Percentiles rank a stretch among this genome's conserved stretches.
Conservation (phyloP, 2,329 filamentous ascomycete genomes). For the Sporothrix euskadiensis region DNA sequence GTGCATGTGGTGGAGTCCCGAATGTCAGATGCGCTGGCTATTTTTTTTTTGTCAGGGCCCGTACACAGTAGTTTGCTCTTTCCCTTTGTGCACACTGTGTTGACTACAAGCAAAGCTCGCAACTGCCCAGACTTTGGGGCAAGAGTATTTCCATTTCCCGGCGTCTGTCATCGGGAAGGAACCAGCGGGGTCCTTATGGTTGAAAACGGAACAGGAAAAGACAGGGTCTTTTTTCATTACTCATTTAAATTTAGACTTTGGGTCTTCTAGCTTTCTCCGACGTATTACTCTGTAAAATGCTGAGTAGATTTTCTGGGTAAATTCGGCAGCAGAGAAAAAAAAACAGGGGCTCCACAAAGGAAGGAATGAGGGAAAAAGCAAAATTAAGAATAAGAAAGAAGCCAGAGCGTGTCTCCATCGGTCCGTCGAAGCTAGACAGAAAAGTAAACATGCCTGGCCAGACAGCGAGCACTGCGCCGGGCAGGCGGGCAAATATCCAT, state of each 20-base stretch:
- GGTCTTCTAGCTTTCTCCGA: no score
- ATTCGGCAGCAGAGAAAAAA: not conserved
- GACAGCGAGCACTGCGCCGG: not conserved
- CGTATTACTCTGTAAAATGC: no score
- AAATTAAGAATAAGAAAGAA: conserved; percentile 5
- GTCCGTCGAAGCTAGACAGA: not conserved
- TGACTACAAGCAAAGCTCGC: no score
- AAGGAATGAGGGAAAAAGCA: not conserved
- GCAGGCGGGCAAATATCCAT: not conserved
- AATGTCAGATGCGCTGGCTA: conserved; percentile 23
- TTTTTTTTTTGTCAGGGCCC: not conserved
- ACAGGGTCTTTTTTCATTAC: not conserved
- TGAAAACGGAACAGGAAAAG: not conserved
- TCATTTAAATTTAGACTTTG: not conserved
- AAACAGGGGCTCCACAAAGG: not conserved
- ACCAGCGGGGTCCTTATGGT: not conserved
- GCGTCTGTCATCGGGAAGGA: not conserved
- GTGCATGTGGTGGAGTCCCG: conserved; percentile 4
- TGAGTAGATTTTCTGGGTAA: not conserved
- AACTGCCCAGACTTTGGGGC: no score
- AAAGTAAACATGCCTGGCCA: not conserved
- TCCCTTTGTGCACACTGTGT: not conserved
- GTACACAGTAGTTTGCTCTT: not conserved
- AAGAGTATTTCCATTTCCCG: not conserved
- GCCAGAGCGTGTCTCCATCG: not conserved